Base-by-base conservation (phyloP, 176 grass and related monocot species). In the Olyra latifolia region DNA sequence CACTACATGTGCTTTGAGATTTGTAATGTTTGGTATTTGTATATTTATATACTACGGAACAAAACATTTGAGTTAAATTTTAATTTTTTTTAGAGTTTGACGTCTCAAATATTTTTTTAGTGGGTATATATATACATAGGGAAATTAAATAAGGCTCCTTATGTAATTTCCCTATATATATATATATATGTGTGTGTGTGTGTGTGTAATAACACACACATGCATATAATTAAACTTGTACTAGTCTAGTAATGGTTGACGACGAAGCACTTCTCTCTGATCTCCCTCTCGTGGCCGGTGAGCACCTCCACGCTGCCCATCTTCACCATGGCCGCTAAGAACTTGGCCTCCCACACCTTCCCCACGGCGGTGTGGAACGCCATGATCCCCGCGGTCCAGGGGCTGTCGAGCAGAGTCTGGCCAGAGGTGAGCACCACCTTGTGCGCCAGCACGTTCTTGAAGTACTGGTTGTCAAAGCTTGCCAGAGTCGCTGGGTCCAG, bases 401-500 rank as follows among this genome's bases (percentile, higher is more conserved):
- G 8, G 27, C 2, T 68, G 6, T 54, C 50, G 42, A 80, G 82
- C 48, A 90, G 72, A 23, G 66, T 68, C 68, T 93, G 78, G 85
- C 90, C 91, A 11, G 88, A 93, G 11, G 13, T 46, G 78, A 93
- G 61, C 16, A 75, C 47, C 16, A 80, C 85, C 69, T 70, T 66
- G 8, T 43, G 61, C 5, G 17, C 61, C 0, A 88, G 10, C 32
- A 93, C 67, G 48, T 93, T 82, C 68, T 85, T 84, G 91, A 76
- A 93, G 77, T 93, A 93, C 57, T 76, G 63, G 47, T 76, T 80
- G 83, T 92, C 86, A 22, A 88, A 66, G 5, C 10, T 53, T 23
- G 38, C 13, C 4, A 82, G 79, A 3, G 79, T 83, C 8, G 64
- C 82, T 0, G 61, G 63, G 62, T 88, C 86, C 0, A 69, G 62